Evolutionary conservation across 495 filamentous ascomycete genomes (phyloP).

Genomic region (Penicillium odoratum): DNA sequence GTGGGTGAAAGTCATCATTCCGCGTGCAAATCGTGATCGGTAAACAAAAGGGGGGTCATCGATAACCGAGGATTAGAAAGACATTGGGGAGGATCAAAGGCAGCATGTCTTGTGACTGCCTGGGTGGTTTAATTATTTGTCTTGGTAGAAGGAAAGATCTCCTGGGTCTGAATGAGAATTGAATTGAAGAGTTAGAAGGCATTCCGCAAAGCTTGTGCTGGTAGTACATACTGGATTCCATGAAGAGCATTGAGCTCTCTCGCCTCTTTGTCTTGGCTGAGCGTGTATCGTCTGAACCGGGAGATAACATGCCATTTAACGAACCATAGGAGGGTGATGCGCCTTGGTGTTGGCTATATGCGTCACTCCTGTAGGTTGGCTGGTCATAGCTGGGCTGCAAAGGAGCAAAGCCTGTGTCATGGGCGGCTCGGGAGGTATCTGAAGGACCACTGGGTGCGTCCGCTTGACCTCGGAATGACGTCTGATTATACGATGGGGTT

Average conservation of each 20-base stretch:
- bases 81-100: neutral
- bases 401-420: constrained; percentile 63
- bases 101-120: neutral
- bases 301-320: constrained; percentile 42
- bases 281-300: constrained; percentile 37
- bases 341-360: constrained; percentile 25
- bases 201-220: neutral
- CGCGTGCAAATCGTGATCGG: constrained; percentile 34
- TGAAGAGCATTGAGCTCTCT: constrained; percentile 60
- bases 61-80: constrained; percentile 8
- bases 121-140: constrained; percentile 11
- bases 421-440: constrained; percentile 28
- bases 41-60: constrained; percentile 5
- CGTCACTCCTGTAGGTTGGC: constrained; percentile 24
- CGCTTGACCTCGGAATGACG: constrained; percentile 47
- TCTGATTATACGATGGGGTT: constrained; percentile 63
- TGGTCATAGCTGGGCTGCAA: constrained; percentile 61
- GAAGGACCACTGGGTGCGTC: constrained; percentile 6
- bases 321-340: constrained; percentile 36
- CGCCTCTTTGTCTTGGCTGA: constrained; percentile 53
- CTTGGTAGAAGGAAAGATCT: constrained; percentile 19
- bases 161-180: constrained; percentile 3
- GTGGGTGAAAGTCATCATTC: constrained; percentile 28
- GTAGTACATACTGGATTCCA: constrained; percentile 19
- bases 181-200: neutral